Evolutionary conservation across 129 eudicot genomes (phyloP), one percentile per base, ranked within the genome.

Genomic region (Artemisia annua): DNA sequence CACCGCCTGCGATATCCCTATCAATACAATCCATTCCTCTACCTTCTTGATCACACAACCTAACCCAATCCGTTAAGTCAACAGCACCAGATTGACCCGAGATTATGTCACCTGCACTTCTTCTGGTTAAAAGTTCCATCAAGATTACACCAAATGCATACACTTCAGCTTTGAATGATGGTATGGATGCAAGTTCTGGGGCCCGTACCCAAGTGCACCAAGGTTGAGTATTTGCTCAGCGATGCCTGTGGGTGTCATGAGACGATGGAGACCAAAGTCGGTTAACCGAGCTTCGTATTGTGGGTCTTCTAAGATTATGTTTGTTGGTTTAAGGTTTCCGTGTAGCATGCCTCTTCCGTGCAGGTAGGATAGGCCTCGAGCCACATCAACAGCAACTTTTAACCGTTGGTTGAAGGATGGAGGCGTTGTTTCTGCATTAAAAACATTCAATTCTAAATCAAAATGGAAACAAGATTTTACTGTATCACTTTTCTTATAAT

Each of bases 181-280:
- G 96, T 13, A 72, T 71, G 16, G 74, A 67, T 4, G 96, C 87
- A n/a, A 95, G 97, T 58, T 95, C 99, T 0, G 99, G 99, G 19
- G 99, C 94, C 44, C 97, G 82, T 95, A 95, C 15, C 99, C 99
- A 3, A 90, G 99, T 26, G 99, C 99, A 18, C 99, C 99, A 1
- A 90, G 91, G 69, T 91, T 95, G 73, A 90, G 78, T 32, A 95
- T 95, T 72, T 95, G 99, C 78, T 95, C 99, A 0, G 95, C 87
- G 14, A 91, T 86, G 67, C 99, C 99, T 16, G 91, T 82, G 0
- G 99, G 90, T 1, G 96, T 90, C 99, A 95, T 90, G 67, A 95
- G 91, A 66, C 97, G 91, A 81, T 95, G 94, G 54, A 95, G 97
- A 46, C 97, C 88, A 48, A 78, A 95, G 66, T 95, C 99, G 2